Base-by-base conservation (phyloP, 2,329 filamentous ascomycete genomes). In the Diaporthe caulivora region DNA sequence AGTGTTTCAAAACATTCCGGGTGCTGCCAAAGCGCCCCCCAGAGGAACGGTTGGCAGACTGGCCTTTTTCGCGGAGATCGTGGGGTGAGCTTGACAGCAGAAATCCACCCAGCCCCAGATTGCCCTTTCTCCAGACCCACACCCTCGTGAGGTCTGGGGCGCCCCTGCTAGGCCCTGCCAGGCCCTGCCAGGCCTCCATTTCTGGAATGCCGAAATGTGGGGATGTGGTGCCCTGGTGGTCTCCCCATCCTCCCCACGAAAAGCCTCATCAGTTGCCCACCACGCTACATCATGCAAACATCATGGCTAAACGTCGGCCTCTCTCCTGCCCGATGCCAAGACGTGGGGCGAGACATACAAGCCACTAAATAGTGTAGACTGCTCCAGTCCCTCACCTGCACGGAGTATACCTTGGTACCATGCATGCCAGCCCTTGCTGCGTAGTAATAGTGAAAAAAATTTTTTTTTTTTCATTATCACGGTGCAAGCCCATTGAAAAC, bases 171-270 rank as follows among this genome's bases (percentile, higher is more conserved):
- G 21, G 60, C 42, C 37, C 17, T 29, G 37, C 37, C 37, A 21
- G 40, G 58, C 40, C 29, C 60, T 17, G 42, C 42, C 34, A 34
- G 34, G 21, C 40, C 44, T 65, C 60, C 60, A 65, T 26, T 65
- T 65, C 60, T 65, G 60, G 62, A 65, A 51, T 65, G 62, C 62
- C 62, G 62, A 65, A 65, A 51, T 65, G 62, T 65, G 62, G 62
- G 62, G 60, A 65, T 60, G 6, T 37, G n/a, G 34, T 64, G 60
- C 42, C 26, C 5, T 64, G 60, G 18, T 60, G 55, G 57, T 31
- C 53, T 55, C 26, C 53, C 53, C 17, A 31, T 31, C 51, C 62
- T 67, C 62, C 62, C 62, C 62, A 53, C 62, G 62, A 67, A 67
- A 51, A 67, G 47, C 44, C 62, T 53, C 47, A 51, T n/a, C 62